Percentiles rank a stretch among this genome's conserved stretches.
Conservation (phyloP, 2,329 filamentous ascomycete genomes). For the Mariannaea sp. region DNA sequence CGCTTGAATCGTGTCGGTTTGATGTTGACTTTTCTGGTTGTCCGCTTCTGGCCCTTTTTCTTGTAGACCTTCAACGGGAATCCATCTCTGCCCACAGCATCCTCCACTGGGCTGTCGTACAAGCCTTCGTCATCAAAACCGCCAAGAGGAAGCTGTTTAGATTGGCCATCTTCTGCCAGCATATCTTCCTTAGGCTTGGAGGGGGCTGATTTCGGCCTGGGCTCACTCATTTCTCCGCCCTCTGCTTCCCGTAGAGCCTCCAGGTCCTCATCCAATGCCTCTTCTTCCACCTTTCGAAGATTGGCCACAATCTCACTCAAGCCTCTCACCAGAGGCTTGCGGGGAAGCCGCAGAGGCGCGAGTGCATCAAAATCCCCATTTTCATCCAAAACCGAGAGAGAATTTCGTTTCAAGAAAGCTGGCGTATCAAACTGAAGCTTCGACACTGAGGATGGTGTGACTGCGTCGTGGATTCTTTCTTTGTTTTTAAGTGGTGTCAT, state of each 20-base stretch:
- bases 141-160: conserved; percentile 54
- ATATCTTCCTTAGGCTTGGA: conserved; percentile 42
- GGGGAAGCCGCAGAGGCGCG: conserved; percentile 57
- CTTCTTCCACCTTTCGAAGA: conserved; percentile 70
- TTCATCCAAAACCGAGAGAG: conserved; percentile 60
- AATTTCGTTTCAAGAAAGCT: conserved; percentile 63
- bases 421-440: conserved; percentile 70
- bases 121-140: conserved; percentile 67
- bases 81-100: conserved; percentile 57
- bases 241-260: conserved; percentile 77
- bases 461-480: conserved; percentile 44
- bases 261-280: conserved; percentile 65
- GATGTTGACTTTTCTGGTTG: conserved; percentile 72
- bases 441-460: conserved; percentile 56
- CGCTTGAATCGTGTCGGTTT: conserved; percentile 57
- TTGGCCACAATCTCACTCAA: conserved; percentile 76
- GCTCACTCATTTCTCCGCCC: conserved; percentile 44
- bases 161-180: conserved; percentile 51
- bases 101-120: conserved; percentile 61
- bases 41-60: conserved; percentile 84
- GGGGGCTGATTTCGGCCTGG: conserved; percentile 30
- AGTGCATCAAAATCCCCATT: conserved; percentile 55
- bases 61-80: conserved; percentile 70
- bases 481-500: conserved; percentile 65
- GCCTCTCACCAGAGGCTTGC: conserved; percentile 68